These are phyloP conservation scores for Abrus precatorius DNA, from an alignment of 306 rosid species.

Conservation along the genomic window DNA sequence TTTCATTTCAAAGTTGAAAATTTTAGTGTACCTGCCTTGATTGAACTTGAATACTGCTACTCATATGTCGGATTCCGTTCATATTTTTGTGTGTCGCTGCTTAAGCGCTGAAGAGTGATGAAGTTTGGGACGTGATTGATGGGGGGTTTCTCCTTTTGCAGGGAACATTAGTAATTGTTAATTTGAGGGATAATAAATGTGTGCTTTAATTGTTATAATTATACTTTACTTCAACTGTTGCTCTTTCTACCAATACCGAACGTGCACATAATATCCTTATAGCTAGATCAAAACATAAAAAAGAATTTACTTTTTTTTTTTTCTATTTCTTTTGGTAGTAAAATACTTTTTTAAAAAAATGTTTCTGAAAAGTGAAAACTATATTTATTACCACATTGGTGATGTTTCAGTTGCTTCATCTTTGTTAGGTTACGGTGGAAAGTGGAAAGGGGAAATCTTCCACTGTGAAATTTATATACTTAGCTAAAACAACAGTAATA, in stretches of 20 bases:
- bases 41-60: slow-evolving; percentile 29
- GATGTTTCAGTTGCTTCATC: neutral
- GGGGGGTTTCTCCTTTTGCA: slow-evolving; percentile 54
- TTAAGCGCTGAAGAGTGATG: slow-evolving; percentile 43
- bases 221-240: neutral
- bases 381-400: neutral
- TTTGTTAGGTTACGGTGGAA: slow-evolving; percentile 21
- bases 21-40: neutral
- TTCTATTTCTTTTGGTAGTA: neutral
- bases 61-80: slow-evolving; percentile 4
- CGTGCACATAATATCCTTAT: slow-evolving; percentile 27
- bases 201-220: slow-evolving; percentile 17
- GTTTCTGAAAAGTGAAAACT: neutral
- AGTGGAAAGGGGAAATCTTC: slow-evolving; percentile 15
- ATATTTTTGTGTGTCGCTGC: slow-evolving; percentile 2
- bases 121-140: slow-evolving; percentile 69
- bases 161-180: slow-evolving; percentile 44
- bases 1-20: slow-evolving; percentile 33
- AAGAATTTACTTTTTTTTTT: no score
- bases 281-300: neutral
- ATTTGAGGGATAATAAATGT: slow-evolving; percentile 40
- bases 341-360: neutral
- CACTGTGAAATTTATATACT: neutral
- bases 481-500: neutral
- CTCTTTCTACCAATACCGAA: slow-evolving; percentile 15